Evolutionary conservation across 345 rosid species (phyloP).

Genomic region (Hibiscus trionum): DNA sequence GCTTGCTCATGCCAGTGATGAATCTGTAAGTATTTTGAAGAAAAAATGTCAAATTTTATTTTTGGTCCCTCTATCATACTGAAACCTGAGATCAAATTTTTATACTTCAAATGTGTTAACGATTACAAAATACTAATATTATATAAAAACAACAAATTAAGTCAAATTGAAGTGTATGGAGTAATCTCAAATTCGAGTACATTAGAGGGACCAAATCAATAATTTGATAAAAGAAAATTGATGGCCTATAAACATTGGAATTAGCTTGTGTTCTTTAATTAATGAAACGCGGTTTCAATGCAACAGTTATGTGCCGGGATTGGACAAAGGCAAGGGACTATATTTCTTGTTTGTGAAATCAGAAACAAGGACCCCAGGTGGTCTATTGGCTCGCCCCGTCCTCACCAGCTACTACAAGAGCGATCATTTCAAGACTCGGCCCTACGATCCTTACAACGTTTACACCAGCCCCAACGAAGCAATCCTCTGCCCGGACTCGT

Average conservation of each 20-base stretch:
- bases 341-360: slow-evolving; percentile 84
- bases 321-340: slow-evolving; percentile 88
- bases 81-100: background rate
- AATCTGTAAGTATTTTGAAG: slow-evolving; percentile 56
- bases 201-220: background rate
- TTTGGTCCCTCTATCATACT: background rate
- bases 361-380: slow-evolving; percentile 83
- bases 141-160: no score
- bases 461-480: slow-evolving; percentile 94
- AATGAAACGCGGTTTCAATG: slow-evolving; percentile 16
- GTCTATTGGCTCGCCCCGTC: slow-evolving; percentile 80
- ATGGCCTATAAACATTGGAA: background rate
- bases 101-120: no score
- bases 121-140: no score
- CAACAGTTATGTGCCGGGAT: slow-evolving; percentile 68
- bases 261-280: background rate
- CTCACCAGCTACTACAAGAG: slow-evolving; percentile 96
- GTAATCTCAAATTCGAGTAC: background rate
- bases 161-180: no score
- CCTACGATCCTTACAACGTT: slow-evolving; percentile 73
- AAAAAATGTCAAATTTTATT: background rate
- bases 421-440: slow-evolving; percentile 78
- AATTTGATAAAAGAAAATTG: background rate
- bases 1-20: slow-evolving; percentile 97
- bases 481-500: slow-evolving; percentile 79